Base-by-base conservation (phyloP, 225 moss, liverwort and hornwort species). In the Physcomitrium patens region DNA sequence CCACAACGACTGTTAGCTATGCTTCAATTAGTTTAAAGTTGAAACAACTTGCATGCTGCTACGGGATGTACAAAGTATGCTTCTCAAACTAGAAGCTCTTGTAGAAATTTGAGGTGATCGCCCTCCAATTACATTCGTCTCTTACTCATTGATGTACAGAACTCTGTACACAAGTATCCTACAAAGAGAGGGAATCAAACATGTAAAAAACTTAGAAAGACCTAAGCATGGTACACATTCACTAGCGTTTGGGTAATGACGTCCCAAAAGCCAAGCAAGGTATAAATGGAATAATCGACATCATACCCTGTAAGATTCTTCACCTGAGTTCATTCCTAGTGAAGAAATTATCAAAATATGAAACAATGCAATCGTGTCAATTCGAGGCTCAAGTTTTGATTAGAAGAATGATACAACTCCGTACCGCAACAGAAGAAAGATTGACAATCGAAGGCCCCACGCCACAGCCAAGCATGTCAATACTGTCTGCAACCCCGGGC, bases 381-480 rank as follows among this genome's bases (percentile, higher is more conserved):
- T 9, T 18, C 60, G 53, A 67, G 28, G 20, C 53, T 47, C 53
- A 19, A 65, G 68, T 26, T 53, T 53, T 47, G 16, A 3, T 59
- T 73, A 11, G 23, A 71, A 73, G 22, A 24, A 16, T 37, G 67
- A 57, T 18, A 58, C 41, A 60, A 14, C 46, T 59, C 47, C 44
- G 43, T 85, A 88, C 88, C 88, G 77, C 71, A 89, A 10, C 31
- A 89, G 79, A 49, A 89, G 79, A 70, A 89, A 89, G 59, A 73
- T 73, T 41, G 89, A 72, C 76, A 89, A 66, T 62, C 89, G 86
- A 63, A 86, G 71, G 9, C 86, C 89, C 89, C 89, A 89, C 12
- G 53, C 46, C 9, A 86, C 61, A 51, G 78, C 86, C 79, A 89
- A 73, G 42, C 67, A 77, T 24, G 89, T 86, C 18, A 89, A 70